Conservation (phyloP, 2,329 filamentous ascomycete species). For the Cordyceps fumosorosea region DNA sequence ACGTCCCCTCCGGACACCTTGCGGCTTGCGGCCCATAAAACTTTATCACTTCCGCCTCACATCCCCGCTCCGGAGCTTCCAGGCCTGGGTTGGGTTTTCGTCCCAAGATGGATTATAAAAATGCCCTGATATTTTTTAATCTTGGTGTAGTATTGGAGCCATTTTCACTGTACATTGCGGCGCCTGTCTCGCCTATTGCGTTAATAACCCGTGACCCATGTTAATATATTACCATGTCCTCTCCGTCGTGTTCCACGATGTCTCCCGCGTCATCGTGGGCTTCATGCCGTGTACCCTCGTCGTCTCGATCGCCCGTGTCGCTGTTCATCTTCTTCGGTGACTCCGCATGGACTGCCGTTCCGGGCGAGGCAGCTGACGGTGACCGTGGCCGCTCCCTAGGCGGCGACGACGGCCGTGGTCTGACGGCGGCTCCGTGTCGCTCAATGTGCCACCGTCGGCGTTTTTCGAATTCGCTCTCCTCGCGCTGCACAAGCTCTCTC, state of each 20-base stretch:
- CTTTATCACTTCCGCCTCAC: background rate
- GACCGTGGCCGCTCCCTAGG: conserved; percentile 15
- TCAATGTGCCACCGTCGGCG: conserved; percentile 33
- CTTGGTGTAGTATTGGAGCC: background rate
- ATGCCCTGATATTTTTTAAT: background rate
- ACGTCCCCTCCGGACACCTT: background rate
- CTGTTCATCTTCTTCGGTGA: background rate
- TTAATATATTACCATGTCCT: conserved; percentile 89
- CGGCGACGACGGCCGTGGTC: conserved; percentile 26
- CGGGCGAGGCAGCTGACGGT: conserved; percentile 5
- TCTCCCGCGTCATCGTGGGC: conserved; percentile 64
- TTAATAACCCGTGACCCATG: background rate
- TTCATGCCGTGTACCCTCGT: background rate
- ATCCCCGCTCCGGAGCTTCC: background rate
- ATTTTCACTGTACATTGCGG: background rate
- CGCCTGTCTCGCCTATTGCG: background rate
- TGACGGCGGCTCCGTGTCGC: conserved; percentile 20
- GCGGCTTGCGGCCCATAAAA: conserved; percentile 5
- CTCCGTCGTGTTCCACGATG: conserved; percentile 75
- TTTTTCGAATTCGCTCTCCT: conserved; percentile 57
- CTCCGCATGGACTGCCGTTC: background rate
- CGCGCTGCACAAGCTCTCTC: conserved; percentile 56
- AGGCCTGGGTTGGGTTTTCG: too few species aligned
- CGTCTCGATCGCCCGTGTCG: background rate
- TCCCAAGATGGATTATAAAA: too few species aligned